Evolutionary conservation across 78 protist genomes (phyloP), one percentile per base, ranked within the genome.

Genomic region (Trichosphaerium sp.): DNA sequence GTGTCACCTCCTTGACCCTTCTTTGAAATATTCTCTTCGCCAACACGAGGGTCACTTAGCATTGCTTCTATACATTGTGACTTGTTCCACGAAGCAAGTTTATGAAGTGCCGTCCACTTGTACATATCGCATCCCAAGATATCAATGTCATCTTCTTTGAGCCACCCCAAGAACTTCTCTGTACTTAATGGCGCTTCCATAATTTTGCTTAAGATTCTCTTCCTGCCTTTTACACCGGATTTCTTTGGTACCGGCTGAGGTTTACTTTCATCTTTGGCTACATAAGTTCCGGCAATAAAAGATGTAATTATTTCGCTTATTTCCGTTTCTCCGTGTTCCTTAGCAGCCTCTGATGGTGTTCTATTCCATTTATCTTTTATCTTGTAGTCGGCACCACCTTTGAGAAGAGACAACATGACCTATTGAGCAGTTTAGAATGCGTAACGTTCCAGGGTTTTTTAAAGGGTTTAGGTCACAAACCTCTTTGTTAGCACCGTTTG

Each of bases 101-200:
- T 54, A 35, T 54, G 59, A 6, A 54, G 59, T 10, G 59, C 59
- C 25, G 59, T 54, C 59, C 59, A 54, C 32, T 35, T 54, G 43
- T 34, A 34, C 10, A 34, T 34, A 54, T 54, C 59, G 59, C 43
- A 32, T 34, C 59, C 59, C 29, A 34, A 34, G 59, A 54, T 54
- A 35, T 54, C 59, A 10, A 54, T 54, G 59, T 6, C 11, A 35
- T 32, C 43, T 10, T 54, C 59, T 6, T 12, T 6, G 29, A 54
- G 29, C 59, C 59, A 54, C 10, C 6, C 32, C 28, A 54, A 35
- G 11, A 35, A 32, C 10, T 21, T n/a, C 28, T 54, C 25, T 10
- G 29, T 35, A 10, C 32, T 35, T 32, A 54, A 35, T 6, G 59
- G 59, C 11, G 59, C 59, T 10, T 54, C 59, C 32, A 54, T 12